Conservation (phyloP, 257 asterid genomes). For the Gentiana dahurica region DNA sequence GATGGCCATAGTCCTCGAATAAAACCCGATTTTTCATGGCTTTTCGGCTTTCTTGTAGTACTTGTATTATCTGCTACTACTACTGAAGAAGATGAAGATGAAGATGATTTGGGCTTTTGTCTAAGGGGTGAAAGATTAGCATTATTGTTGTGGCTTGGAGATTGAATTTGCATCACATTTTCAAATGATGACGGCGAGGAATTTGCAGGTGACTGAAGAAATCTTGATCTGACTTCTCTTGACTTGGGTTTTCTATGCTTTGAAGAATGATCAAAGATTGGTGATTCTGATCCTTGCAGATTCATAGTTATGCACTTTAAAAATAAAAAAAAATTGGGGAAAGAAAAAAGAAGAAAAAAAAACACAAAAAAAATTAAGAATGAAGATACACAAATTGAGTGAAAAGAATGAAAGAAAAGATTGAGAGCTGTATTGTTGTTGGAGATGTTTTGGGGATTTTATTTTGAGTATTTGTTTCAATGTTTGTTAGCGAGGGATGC, state of each 20-base stretch:
- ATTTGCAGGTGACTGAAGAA: constrained; percentile 38
- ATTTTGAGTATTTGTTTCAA: not conserved
- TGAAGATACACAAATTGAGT: too few species aligned
- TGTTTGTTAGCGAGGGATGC: constrained; percentile 22
- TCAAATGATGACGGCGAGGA: constrained; percentile 15
- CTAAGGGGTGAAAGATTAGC: constrained; percentile 18
- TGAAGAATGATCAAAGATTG: constrained; percentile 13
- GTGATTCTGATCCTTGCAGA: constrained; percentile 19
- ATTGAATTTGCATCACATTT: constrained; percentile 24
- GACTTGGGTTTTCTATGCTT: constrained; percentile 42
- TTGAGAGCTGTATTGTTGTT: not conserved
- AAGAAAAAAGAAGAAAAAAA: not conserved
- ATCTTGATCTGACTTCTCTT: constrained; percentile 61
- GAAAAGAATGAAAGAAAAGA: too few species aligned
- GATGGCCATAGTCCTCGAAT: constrained; percentile 71
- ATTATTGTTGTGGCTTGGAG: constrained; percentile 15
- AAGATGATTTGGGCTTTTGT: constrained; percentile 25
- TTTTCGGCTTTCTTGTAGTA: constrained; percentile 26
- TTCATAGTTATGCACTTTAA: constrained; percentile 28
- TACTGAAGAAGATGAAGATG: too few species aligned
- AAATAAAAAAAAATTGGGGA: not conserved
- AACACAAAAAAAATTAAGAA: not conserved
- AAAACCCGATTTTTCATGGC: constrained; percentile 36
- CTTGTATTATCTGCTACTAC: constrained; percentile 1
- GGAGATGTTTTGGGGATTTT: constrained; percentile 10